Evolutionary conservation across 768 basidiomycete genomes (phyloP).

Genomic region (Omphalotus guepiniiformis): DNA sequence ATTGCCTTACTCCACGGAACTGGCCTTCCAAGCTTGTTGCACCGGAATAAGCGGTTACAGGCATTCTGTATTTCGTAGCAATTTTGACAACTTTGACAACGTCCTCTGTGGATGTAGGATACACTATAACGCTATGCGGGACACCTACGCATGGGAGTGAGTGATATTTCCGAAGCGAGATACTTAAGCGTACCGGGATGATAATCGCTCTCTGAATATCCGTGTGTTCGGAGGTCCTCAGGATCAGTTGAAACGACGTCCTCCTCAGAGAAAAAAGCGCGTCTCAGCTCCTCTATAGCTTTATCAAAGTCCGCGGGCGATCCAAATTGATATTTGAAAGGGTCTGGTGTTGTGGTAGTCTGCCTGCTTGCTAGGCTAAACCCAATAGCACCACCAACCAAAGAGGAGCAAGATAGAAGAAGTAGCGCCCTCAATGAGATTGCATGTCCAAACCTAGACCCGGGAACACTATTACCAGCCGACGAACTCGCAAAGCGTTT

Average conservation of each 20-base stretch:
- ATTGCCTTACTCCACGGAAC: slow-evolving; percentile 50
- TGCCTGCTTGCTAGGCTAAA: neutral
- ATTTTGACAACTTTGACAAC: slow-evolving; percentile 75
- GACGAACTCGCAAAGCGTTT: too few species aligned
- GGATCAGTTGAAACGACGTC: slow-evolving; percentile 45
- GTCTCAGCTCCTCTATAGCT: slow-evolving; percentile 48
- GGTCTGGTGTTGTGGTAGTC: neutral
- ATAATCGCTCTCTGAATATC: slow-evolving; percentile 49
- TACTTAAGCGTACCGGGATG: slow-evolving; percentile 34
- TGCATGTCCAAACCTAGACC: too few species aligned
- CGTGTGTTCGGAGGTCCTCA: slow-evolving; percentile 49
- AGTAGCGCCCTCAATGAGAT: too few species aligned
- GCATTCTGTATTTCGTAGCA: slow-evolving; percentile 71
- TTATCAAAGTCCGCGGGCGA: slow-evolving; percentile 45
- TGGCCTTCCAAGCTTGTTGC: slow-evolving; percentile 84
- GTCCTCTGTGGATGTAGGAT: slow-evolving; percentile 70
- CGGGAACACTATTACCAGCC: too few species aligned
- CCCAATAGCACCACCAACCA: neutral
- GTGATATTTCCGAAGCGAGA: neutral
- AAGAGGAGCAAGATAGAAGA: too few species aligned
- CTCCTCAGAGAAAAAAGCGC: slow-evolving; percentile 28
- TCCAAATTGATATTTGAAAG: slow-evolving; percentile 36
- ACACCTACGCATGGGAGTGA: slow-evolving; percentile 25
- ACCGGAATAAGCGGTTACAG: slow-evolving; percentile 74
- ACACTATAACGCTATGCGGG: slow-evolving; percentile 58